Evolutionary conservation across 192 early-diverging fungal genomes (phyloP).

Genomic region (Cetraspora pellucida): DNA sequence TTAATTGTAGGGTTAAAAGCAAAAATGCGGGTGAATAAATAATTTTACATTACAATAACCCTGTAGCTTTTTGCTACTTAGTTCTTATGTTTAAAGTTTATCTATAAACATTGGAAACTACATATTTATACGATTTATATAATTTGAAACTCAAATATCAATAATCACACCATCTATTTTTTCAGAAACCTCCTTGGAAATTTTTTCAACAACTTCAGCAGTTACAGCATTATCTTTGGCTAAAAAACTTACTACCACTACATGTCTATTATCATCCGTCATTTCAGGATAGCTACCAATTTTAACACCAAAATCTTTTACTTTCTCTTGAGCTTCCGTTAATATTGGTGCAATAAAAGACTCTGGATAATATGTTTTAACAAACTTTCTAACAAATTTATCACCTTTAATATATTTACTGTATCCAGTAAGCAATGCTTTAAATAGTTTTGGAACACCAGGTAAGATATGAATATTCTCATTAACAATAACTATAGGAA

Average conservation of each 20-base stretch:
- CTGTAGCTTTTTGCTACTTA: no score
- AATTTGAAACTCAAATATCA: no score
- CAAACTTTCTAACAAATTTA: slow-evolving; percentile 45
- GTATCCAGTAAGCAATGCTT: slow-evolving; percentile 41
- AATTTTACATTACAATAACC: no score
- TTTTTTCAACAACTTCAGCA: no score
- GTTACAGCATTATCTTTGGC: no score
- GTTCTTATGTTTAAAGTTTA: no score
- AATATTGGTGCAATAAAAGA: slow-evolving; percentile 49
- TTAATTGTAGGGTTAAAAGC: no score
- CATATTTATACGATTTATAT: no score
- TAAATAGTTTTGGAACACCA: slow-evolving; percentile 68
- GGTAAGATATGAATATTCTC: slow-evolving; percentile 70
- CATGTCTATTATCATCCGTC: slow-evolving; percentile 39
- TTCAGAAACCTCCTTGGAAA: no score
- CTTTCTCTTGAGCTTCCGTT: slow-evolving; percentile 40
- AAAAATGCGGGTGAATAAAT: no score
- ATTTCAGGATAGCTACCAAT: slow-evolving; percentile 62
- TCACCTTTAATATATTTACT: slow-evolving; percentile 36
- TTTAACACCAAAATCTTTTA: slow-evolving; percentile 41
- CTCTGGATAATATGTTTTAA: slow-evolving; percentile 52
- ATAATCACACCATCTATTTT: no score
- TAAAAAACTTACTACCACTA: slow-evolving; percentile 54
- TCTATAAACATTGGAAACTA: no score
- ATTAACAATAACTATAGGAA: slow-evolving; percentile 69